Base-by-base conservation (phyloP, 2,329 filamentous ascomycete genomes). In the Hypoxylon sp. region DNA sequence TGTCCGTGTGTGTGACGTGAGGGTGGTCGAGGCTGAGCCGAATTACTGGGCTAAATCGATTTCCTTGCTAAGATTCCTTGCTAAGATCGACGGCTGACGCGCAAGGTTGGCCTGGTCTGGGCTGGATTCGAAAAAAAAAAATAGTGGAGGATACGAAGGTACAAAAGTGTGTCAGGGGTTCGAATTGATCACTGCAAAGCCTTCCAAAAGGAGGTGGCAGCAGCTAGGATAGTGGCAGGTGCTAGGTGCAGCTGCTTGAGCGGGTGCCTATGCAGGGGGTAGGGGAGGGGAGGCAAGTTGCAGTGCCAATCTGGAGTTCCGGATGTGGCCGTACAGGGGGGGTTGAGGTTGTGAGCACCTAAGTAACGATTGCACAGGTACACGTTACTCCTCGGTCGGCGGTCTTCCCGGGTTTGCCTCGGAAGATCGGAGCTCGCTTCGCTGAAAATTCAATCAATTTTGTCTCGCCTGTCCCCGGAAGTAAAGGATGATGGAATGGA, bases 21-120 rank as follows among this genome's bases (percentile, higher is more conserved):
- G 70, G 64, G 44, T 64, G 67, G 71, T 75, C 73, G 76, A 78
- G 77, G 77, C 77, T 78, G 77, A 78, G 77, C 72, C 47, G 26
- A 63, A 63, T 67, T 63, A 67, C 65, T 72, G 58, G 69, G 58
- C 63, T 66, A 65, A 55, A 55, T 42, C 44, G 48, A 17, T 14
- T 44, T 44, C 39, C 39, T 17, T 44, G 33, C 42, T 35, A 58
- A 35, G 65, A 59, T 26, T 48, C 71, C 71, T 73, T 68, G 69
- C 58, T 65, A 69, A 63, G 73, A 69, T 71, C 71, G 70, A 74
- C 66, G 67, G 74, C 74, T 76, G 75, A 77, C 74, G 73, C 74
- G 70, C 60, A 59, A 68, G 61, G 71, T 71, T 70, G 72, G 74
- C 72, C 73, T 71, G 66, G 73, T 65, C 67, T 74, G 72, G 67